These are phyloP conservation scores for Pseudohalonectria lignicola DNA, from an alignment of 2,329 filamentous ascomycete genomes.

Conservation along the genomic window DNA sequence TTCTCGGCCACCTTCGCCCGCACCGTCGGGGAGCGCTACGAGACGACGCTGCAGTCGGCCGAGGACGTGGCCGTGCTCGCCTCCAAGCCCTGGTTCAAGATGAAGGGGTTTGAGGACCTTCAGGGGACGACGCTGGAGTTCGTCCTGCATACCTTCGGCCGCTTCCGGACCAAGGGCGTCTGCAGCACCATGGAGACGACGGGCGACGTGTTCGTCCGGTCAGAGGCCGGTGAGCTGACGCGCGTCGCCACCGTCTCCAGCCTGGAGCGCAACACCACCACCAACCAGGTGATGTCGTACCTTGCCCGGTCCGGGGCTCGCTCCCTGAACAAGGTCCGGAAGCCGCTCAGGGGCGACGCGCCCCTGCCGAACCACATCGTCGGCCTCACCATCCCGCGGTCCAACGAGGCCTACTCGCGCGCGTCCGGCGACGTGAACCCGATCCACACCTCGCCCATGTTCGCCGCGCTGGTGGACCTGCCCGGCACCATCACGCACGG, in stretches of 20 bases:
- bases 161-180: too few species aligned
- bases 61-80: background rate
- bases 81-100: background rate
- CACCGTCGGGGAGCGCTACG: background rate
- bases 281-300: background rate
- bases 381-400: background rate
- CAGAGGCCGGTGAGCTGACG: background rate
- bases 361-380: background rate
- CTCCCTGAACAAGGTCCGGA: background rate
- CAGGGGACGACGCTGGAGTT: background rate
- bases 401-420: background rate
- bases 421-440: slow-evolving; percentile 24
- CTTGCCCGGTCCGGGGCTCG: background rate
- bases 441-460: slow-evolving; percentile 23
- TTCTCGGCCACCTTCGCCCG: background rate
- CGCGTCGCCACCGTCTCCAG: background rate
- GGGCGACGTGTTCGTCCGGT: background rate
- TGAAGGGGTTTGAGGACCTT: background rate
- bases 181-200: background rate
- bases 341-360: background rate
- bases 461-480: slow-evolving; percentile 21
- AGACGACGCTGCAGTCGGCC: background rate
- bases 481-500: slow-evolving; percentile 26
- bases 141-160: background rate
- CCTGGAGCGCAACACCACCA: background rate